phyloP scores from a whole-genome alignment of 306 rosid species.

The Acmispon strigosus region DNA sequence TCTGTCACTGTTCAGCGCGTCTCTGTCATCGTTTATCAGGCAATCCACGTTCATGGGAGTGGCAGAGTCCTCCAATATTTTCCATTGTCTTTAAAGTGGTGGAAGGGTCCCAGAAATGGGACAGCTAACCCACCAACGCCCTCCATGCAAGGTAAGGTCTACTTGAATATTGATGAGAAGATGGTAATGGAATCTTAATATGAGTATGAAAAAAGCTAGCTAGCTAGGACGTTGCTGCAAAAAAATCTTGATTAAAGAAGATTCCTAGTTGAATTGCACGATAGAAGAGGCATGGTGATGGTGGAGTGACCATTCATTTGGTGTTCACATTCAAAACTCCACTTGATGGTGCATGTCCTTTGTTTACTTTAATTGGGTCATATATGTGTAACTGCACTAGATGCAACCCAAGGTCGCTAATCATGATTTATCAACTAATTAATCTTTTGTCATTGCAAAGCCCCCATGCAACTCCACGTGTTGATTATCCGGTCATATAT shows the following conservation, averaged over 20 bases:
- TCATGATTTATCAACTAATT: not conserved
- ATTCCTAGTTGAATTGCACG: constrained; percentile 40
- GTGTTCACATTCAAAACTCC: constrained; percentile 27
- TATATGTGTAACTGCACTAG: not conserved
- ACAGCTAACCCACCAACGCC: constrained; percentile 22
- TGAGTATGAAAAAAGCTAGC: not conserved
- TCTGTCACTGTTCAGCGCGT: not conserved
- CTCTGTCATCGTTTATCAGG: constrained; percentile 33
- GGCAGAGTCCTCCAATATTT: constrained; percentile 28
- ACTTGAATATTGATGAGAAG: constrained; percentile 34
- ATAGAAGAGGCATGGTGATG: constrained; percentile 9
- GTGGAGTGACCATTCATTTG: constrained; percentile 29
- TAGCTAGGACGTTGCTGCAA: too few species aligned
- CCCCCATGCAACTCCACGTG: too few species aligned
- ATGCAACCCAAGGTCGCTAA: not conserved
- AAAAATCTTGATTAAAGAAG: constrained; percentile 41
- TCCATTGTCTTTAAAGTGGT: constrained; percentile 19
- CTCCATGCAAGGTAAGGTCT: constrained; percentile 32
- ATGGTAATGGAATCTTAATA: constrained; percentile 57
- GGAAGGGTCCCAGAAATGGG: constrained; percentile 42
- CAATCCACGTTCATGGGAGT: constrained; percentile 51
- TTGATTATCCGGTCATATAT: too few species aligned
- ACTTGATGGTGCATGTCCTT: constrained; percentile 19
- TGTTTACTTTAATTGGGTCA: not conserved
- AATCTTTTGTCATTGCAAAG: not conserved